These are phyloP conservation scores for Dactylellina drechsleri DNA, from an alignment of 2,329 filamentous ascomycete species.

Conservation along the genomic window DNA sequence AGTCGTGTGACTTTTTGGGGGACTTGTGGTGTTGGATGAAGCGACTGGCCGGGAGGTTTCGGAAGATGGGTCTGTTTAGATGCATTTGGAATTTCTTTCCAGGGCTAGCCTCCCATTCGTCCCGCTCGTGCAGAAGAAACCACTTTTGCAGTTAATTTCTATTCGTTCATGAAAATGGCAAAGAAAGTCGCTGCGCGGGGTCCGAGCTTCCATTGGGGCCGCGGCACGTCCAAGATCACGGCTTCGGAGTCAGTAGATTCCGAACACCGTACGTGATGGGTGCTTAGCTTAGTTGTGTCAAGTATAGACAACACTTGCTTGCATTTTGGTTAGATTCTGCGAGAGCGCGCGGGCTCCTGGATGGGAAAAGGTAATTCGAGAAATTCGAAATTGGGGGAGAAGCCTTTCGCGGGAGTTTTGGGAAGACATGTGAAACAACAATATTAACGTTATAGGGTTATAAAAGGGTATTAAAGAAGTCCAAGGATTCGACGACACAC, in stretches of 20 bases:
- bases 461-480: not conserved
- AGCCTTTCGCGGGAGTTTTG: too few relatives aligned
- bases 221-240: not conserved
- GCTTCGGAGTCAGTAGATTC: conserved; percentile 45
- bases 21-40: conserved; percentile 43
- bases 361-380: too few relatives aligned
- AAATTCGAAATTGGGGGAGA: too few relatives aligned
- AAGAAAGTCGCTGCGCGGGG: conserved; percentile 42
- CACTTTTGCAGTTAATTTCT: not conserved
- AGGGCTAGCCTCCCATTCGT: conserved; percentile 28
- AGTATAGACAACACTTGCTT: conserved; percentile 38
- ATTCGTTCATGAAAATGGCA: conserved; percentile 8
- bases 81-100: conserved; percentile 55
- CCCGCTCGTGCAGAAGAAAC: conserved; percentile 21
- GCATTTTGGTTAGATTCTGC: conserved; percentile 16
- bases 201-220: conserved; percentile 35
- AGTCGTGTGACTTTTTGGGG: conserved; percentile 52
- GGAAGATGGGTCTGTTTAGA: conserved; percentile 32
- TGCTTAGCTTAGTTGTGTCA: conserved; percentile 39
- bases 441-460: conserved; percentile 16
- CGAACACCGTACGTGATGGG: conserved; percentile 39
- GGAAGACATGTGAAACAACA: not conserved
- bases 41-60: conserved; percentile 47
- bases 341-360: too few relatives aligned
- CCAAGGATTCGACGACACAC: not conserved